Percentiles rank a stretch among this genome's conserved stretches.
Evolutionary conservation across 805 yeast genomes (phyloP).

Genomic region (Osmozyma mogii): DNA sequence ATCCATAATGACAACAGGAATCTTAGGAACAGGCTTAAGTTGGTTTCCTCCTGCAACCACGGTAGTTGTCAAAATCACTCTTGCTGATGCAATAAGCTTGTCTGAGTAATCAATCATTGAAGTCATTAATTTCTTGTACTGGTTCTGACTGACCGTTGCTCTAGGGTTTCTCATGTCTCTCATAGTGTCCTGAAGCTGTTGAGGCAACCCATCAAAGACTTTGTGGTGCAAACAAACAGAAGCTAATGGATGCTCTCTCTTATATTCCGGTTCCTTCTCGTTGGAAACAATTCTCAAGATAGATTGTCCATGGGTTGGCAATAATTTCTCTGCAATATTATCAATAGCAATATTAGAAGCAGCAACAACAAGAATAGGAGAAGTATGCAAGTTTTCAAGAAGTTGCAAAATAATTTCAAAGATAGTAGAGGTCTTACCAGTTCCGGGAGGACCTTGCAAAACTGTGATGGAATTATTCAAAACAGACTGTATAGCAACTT

Average conservation of each 20-base stretch:
- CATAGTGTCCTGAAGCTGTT: slow-evolving; percentile 33
- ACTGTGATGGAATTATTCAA: slow-evolving; percentile 43
- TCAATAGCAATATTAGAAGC: slow-evolving; percentile 96
- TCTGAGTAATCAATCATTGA: slow-evolving; percentile 38
- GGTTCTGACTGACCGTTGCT: slow-evolving; percentile 21
- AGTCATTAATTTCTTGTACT: slow-evolving; percentile 42
- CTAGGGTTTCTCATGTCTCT: slow-evolving; percentile 32
- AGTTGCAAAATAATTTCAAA: slow-evolving; percentile 75
- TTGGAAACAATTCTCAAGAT: slow-evolving; percentile 45
- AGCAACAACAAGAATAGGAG: slow-evolving; percentile 78
- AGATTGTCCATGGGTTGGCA: slow-evolving; percentile 66
- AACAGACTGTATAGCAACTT: slow-evolving; percentile 48
- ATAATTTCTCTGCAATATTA: slow-evolving; percentile 70
- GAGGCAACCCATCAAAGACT: slow-evolving; percentile 42
- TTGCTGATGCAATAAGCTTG: slow-evolving; percentile 14
- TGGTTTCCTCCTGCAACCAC: slow-evolving; percentile 29
- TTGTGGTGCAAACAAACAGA: too few species aligned
- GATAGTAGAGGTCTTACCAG: slow-evolving; percentile 92
- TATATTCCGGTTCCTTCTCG: slow-evolving; percentile 57
- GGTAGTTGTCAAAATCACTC: not conserved
- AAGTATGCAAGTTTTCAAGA: slow-evolving; percentile 50
- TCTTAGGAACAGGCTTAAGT: slow-evolving; percentile 32
- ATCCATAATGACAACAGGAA: slow-evolving; percentile 64
- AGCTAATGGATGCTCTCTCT: slow-evolving; percentile 46
- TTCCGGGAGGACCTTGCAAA: slow-evolving; percentile 83